phyloP scores from a whole-genome alignment of 2,329 filamentous ascomycete genomes.

The Polytolypa hystricis region DNA sequence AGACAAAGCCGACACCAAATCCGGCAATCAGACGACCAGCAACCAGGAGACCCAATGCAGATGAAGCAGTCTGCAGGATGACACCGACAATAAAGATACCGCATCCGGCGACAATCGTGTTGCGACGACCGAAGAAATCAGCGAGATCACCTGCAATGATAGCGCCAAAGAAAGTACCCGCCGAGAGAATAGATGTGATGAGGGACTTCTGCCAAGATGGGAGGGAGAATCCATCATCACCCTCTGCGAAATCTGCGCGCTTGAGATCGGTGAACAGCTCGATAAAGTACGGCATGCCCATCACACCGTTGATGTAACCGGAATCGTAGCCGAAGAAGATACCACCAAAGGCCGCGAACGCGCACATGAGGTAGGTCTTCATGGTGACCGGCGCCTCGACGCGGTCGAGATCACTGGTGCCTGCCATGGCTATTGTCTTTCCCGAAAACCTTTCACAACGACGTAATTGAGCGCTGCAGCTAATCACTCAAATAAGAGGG shows the following conservation, averaged over 20 bases:
- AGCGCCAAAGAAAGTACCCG: constrained; percentile 67
- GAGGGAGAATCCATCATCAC: constrained; percentile 26
- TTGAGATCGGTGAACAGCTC: constrained; percentile 14
- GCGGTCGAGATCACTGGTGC: constrained; percentile 41
- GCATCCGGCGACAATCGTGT: constrained; percentile 62
- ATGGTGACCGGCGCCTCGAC: constrained; percentile 48
- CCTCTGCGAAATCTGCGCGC: constrained; percentile 15
- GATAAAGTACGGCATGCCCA: constrained; percentile 41
- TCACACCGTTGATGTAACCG: constrained; percentile 43
- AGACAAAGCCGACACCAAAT: constrained; percentile 70
- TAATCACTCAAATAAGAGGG: too few species aligned
- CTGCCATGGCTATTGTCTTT: constrained; percentile 14
- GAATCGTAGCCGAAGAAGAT: constrained; percentile 52
- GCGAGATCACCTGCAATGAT: constrained; percentile 66
- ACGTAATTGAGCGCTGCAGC: too few species aligned
- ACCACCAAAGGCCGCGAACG: constrained; percentile 50
- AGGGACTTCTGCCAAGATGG: constrained; percentile 44
- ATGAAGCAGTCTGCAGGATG: constrained; percentile 51
- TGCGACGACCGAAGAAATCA: constrained; percentile 55
- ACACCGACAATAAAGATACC: constrained; percentile 59
- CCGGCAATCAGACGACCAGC: constrained; percentile 65
- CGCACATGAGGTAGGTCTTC: constrained; percentile 51
- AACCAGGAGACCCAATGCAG: constrained; percentile 51
- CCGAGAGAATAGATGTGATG: constrained; percentile 67
- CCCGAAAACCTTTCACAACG: too few species aligned